A percentile compares a stretch with the other conserved stretches of the same genome.
Conservation (phyloP, 164 flowering plant genomes). For the Magnolia sinica region DNA sequence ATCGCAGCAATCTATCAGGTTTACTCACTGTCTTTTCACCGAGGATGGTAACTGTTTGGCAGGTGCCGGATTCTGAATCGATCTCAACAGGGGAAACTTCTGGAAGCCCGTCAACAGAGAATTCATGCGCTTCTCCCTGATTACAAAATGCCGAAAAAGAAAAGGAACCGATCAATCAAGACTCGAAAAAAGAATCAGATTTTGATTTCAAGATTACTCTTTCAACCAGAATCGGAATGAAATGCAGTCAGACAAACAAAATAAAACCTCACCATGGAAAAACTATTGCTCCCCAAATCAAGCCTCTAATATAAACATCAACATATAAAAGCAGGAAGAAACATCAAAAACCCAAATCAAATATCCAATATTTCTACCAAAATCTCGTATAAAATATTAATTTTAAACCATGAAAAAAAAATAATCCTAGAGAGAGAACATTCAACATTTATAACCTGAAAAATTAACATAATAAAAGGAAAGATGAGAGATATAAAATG, state of each 20-base stretch:
- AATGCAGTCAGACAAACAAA: not conserved
- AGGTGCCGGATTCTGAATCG: slow-evolving; percentile 36
- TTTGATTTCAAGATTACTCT: not conserved
- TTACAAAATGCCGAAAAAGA: not conserved
- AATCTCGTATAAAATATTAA: not conserved
- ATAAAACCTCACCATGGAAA: slow-evolving; percentile 47
- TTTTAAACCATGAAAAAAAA: not conserved
- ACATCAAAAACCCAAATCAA: not conserved
- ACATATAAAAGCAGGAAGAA: slow-evolving; percentile 17
- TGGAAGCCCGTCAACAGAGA: slow-evolving; percentile 35
- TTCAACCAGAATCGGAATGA: not conserved
- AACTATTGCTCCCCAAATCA: slow-evolving; percentile 22
- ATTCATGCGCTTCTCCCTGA: slow-evolving; percentile 83
- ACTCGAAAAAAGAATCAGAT: not conserved
- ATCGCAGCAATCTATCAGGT: not conserved
- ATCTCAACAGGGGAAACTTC: slow-evolving; percentile 31
- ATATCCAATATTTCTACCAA: not conserved
- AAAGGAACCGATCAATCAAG: not conserved
- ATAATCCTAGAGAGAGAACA: not conserved
- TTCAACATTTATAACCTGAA: not conserved
- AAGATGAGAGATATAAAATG: not conserved
- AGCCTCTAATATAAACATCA: slow-evolving; percentile 34
- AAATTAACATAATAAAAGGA: not conserved
- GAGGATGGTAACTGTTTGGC: slow-evolving; percentile 32
- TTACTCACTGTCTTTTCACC: slow-evolving; percentile 57